Percentiles rank a stretch among this genome's conserved stretches.
Evolutionary conservation across 331 rosid genomes (phyloP).

Genomic region (Arachis monticola): DNA sequence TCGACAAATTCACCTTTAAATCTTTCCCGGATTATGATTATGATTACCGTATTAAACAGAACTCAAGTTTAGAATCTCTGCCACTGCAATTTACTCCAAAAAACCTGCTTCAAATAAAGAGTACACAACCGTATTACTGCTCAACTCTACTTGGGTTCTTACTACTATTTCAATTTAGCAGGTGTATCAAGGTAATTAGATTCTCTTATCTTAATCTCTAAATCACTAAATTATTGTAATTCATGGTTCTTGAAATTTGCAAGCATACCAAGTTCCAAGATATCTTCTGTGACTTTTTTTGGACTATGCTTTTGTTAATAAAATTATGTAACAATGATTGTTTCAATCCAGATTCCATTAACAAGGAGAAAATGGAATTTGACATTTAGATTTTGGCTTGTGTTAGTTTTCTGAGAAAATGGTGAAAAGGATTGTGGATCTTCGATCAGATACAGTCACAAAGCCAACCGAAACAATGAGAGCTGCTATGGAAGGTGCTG

Average conservation of each 20-base stretch:
- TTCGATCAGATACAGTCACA: constrained; percentile 91
- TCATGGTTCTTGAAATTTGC: neutral
- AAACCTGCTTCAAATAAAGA: neutral
- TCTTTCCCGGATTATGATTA: neutral
- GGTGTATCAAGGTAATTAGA: constrained; percentile 28
- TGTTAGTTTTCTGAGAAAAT: constrained; percentile 48
- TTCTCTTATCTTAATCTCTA: neutral
- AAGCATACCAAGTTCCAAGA: neutral
- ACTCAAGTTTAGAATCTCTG: neutral
- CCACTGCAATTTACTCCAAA: constrained; percentile 13
- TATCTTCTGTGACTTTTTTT: neutral
- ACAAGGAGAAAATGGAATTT: neutral
- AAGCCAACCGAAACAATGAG: constrained; percentile 82
- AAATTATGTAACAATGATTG: too few relatives aligned
- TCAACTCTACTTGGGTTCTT: neutral
- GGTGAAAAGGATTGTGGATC: constrained; percentile 72
- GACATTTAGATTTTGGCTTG: constrained; percentile 6
- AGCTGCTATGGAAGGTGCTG: constrained; percentile 88
- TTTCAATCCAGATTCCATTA: too few relatives aligned
- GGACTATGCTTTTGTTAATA: too few relatives aligned
- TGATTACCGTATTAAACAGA: neutral
- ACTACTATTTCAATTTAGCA: neutral
- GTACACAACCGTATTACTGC: neutral
- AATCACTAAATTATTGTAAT: neutral
- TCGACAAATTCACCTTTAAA: neutral